Evolutionary conservation across 2,329 filamentous ascomycete species (phyloP), one percentile per base, ranked within the genome.

Genomic region (Pleomassaria siparia): DNA sequence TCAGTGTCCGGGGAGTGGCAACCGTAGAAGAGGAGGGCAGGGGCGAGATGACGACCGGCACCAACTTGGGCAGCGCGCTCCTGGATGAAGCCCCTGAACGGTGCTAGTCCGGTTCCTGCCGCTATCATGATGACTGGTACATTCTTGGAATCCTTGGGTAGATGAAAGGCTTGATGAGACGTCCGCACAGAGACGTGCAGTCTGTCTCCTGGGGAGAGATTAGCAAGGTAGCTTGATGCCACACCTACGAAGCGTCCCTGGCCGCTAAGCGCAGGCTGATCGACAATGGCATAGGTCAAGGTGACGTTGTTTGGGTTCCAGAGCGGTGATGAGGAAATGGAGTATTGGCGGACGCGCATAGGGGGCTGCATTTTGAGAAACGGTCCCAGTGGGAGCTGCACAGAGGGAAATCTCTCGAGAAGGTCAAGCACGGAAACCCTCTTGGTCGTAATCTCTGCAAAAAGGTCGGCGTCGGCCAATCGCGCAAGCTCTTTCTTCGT

Each of bases 261-360:
- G 3, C 68, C 61, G 12, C 69, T 67, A 16, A 75, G 55, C 0
- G 83, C 78, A 0, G 80, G 78, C 2, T 74, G 74, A 40, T 85
- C 77, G 42, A 88, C 76, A 1, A 91, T 78, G 2, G 79, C 78
- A 71, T 87, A 90, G 3, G 86, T 90, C 21, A 91, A 76, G 0
- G 85, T 84, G 42, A 80, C 79, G 47, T 76, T 75, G 10, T 71
- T 73, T 0, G 80, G 75, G 51, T 85, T 78, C 52, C 74, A 75
- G 0, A 89, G 75, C 0, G 87, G 86, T 0, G 87, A 89, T 0
- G 87, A 90, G 0, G 87, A 90, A 61, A 91, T 89, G 25, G 84
- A 88, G 74, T 91, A 91, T 66, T 89, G 85, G n/a, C 87, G 80
- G 30, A 88, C 78, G 22, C 87, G 83, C 84, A 94, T 88, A 0